Evolutionary conservation across 2,329 filamentous ascomycete species (phyloP).

Genomic region (Parafenestella ontariensis): DNA sequence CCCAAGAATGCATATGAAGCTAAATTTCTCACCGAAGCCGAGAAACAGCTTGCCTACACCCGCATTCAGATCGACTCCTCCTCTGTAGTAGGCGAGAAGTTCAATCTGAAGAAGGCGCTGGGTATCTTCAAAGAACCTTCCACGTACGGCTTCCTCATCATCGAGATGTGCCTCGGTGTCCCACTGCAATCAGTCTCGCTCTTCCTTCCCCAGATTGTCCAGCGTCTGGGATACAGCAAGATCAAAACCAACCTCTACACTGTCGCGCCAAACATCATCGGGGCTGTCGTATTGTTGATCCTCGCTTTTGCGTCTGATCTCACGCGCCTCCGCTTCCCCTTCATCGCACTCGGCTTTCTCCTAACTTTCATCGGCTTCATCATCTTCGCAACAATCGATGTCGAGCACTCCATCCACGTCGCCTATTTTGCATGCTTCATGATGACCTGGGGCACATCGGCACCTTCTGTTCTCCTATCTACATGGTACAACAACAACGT

Average conservation of each 20-base stretch:
- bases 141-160: slow-evolving; percentile 61
- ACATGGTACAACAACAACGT: slow-evolving; percentile 85
- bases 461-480: slow-evolving; percentile 72
- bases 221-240: slow-evolving; percentile 59
- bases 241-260: slow-evolving; percentile 80
- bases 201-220: slow-evolving; percentile 66
- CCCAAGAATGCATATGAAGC: slow-evolving; percentile 70
- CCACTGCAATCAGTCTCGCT: slow-evolving; percentile 64
- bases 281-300: slow-evolving; percentile 74
- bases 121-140: slow-evolving; percentile 62
- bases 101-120: slow-evolving; percentile 60
- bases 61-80: slow-evolving; percentile 80
- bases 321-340: slow-evolving; percentile 72
- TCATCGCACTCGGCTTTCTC: slow-evolving; percentile 75
- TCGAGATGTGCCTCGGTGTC: slow-evolving; percentile 67
- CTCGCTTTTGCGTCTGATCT: slow-evolving; percentile 75
- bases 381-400: slow-evolving; percentile 75
- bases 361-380: slow-evolving; percentile 81
- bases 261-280: slow-evolving; percentile 78
- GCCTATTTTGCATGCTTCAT: slow-evolving; percentile 81
- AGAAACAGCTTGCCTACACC: slow-evolving; percentile 72
- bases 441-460: slow-evolving; percentile 82
- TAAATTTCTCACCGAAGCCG: slow-evolving; percentile 68
- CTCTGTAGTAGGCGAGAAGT: slow-evolving; percentile 65
- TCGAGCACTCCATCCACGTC: slow-evolving; percentile 65